Base-by-base conservation (phyloP, 2,329 filamentous ascomycete genomes). In the Cyanodermella asteris region DNA sequence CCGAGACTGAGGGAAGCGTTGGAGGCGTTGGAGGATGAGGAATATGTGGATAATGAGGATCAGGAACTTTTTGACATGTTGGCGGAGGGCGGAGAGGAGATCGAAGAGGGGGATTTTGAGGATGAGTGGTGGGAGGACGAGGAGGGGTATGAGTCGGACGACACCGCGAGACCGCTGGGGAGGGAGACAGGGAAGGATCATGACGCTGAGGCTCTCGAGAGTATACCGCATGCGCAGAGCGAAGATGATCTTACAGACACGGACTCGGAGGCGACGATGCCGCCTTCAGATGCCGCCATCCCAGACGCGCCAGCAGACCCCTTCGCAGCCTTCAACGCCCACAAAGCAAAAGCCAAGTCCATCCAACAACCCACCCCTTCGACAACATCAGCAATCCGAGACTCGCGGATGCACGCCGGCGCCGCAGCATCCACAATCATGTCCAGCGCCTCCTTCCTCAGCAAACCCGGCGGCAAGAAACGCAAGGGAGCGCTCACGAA, bases 21-120 rank as follows among this genome's bases (percentile, higher is more conserved):
- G 13, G 82, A 93, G 49, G 87, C 87, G 7, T 54, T 97, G 16
- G 87, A 97, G 24, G 87, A 97, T 41, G 87, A 97, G 13, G 84
- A 75, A 3, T 97, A 80, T 42, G 82, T 97, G 2, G 84, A 76
- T 24, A 62, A 76, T 5, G 66, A 84, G 18, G 68, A 71, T 13
- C 77, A 87, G n/a, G 76, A 87, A 28, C 52, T 94, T 25, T 94
- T 97, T 47, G 66, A 64, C 22, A 51, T 72, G 35, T 51, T 91
- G 22, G 67, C 77, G 12, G 55, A 63, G 39, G 68, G 74, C 28
- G 69, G 66, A 1, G 56, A 63, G 16, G 82, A 91, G 46, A 51
- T 90, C 11, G 71, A 80, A n/a, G 58, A 69, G 16, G 62, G 70
- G 22, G 80, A 90, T 33, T 94, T 84, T 45, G 73, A 87, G 20